Percentiles rank a stretch among this genome's conserved stretches.
Conservation (phyloP, 495 filamentous ascomycete genomes). For the Aspergillus heteromorphus region DNA sequence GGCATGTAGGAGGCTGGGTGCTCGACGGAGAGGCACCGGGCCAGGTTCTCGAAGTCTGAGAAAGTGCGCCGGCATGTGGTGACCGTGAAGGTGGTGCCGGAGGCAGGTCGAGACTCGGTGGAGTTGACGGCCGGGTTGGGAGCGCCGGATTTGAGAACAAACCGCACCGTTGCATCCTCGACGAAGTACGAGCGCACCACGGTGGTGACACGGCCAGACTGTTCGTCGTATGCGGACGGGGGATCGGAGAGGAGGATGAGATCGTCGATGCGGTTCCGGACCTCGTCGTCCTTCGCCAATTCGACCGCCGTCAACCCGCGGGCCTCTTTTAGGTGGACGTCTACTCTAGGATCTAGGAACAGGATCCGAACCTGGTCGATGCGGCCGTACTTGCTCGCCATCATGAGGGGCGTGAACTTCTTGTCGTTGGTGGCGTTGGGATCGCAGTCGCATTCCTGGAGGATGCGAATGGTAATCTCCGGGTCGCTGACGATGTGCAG, state of each 20-base stretch:
- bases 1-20: conserved; percentile 95
- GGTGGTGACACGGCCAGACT: conserved; percentile 80
- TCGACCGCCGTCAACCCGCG: conserved; percentile 93
- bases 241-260: conserved; percentile 74
- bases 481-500: conserved; percentile 90
- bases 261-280: conserved; percentile 93
- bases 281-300: conserved; percentile 96
- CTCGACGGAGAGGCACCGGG: conserved; percentile 80
- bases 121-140: conserved; percentile 27
- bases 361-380: conserved; percentile 87
- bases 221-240: conserved; percentile 34
- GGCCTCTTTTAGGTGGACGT: conserved; percentile 75
- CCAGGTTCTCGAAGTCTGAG: conserved; percentile 85
- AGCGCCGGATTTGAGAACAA: conserved; percentile 91
- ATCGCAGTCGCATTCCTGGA: conserved; percentile 82
- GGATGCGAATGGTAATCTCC: conserved; percentile 64
- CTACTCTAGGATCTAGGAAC: conserved; percentile 82
- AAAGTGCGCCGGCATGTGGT: conserved; percentile 91
- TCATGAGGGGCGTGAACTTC: conserved; percentile 92
- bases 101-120: conserved; percentile 31
- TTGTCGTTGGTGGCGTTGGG: conserved; percentile 96
- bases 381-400: conserved; percentile 97
- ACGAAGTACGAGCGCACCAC: conserved; percentile 97
- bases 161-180: conserved; percentile 88
- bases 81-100: conserved; percentile 73